Percentiles rank a stretch among this genome's conserved stretches.
These are phyloP conservation scores for Rhizophagus prolifer DNA, from an alignment of 192 early-diverging fungal species.

Conservation along the genomic window DNA sequence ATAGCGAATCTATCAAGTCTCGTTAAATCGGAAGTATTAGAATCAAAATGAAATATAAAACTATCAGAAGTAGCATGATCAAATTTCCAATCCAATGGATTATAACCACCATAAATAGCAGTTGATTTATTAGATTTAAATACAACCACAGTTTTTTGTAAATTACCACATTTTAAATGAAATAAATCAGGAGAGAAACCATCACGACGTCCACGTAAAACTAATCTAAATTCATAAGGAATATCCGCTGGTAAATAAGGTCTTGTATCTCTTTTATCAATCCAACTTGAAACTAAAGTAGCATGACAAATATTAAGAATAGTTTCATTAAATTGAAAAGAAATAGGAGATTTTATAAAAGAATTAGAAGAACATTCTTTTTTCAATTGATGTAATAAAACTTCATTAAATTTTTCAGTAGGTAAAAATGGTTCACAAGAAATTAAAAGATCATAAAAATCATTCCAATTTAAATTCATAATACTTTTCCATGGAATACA, in stretches of 20 bases:
- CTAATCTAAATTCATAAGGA: slow-evolving; percentile 16
- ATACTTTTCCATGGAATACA: slow-evolving; percentile 22
- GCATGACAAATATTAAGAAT: slow-evolving; percentile 22
- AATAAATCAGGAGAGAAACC: slow-evolving; percentile 13
- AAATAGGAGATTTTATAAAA: not conserved
- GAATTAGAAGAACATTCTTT: not conserved
- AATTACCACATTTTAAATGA: not conserved
- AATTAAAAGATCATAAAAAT: slow-evolving; percentile 14
- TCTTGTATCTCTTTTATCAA: not conserved
- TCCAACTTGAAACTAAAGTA: slow-evolving; percentile 13
- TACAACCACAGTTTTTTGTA: slow-evolving; percentile 2
- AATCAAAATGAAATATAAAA: slow-evolving; percentile 18
- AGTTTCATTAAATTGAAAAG: not conserved
- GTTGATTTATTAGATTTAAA: slow-evolving; percentile 1
- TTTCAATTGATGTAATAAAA: not conserved
- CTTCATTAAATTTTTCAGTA: not conserved
- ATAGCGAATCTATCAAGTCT: slow-evolving; percentile 10
- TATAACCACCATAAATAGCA: slow-evolving; percentile 14
- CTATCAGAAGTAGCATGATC: slow-evolving; percentile 14
- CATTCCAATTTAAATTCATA: not conserved
- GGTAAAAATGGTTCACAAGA: slow-evolving; percentile 19
- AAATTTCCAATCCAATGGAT: slow-evolving; percentile 26
- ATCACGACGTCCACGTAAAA: not conserved
- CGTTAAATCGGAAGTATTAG: not conserved
- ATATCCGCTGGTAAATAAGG: slow-evolving; percentile 5